Base-by-base conservation (phyloP, 1,284 basidiomycete genomes). In the Apiotrichum sp. region DNA sequence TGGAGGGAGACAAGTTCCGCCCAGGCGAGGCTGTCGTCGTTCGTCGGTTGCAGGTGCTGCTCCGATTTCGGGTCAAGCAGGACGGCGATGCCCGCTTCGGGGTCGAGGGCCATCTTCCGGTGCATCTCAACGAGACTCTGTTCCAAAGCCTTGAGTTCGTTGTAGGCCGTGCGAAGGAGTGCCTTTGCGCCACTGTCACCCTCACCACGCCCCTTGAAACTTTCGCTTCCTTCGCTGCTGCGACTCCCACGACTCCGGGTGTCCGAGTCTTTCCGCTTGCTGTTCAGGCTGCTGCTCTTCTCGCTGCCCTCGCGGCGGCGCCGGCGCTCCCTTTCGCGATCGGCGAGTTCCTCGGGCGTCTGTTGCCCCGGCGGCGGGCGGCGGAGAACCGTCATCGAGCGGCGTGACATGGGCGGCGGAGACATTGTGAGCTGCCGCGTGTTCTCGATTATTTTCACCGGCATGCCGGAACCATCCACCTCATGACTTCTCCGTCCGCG, bases 211-310 rank as follows among this genome's bases (percentile, higher is more conserved):
- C 77, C 70, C 65, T 74, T 76, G 45, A 78, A 67, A 59, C 73
- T 76, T 61, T 76, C 75, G 56, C 75, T 74, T 32, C 77, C 76
- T 52, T 79, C 77, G 51, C 72, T 74, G 50, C 72, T 73, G 45
- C 73, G 62, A 55, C 70, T 73, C 3, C 70, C 72, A 36, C 66
- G 66, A 40, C 70, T 72, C 44, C 62, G 67, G 9, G 64, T 62
- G 55, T 76, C 75, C 31, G 64, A 64, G 44, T 68, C 62, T 46
- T 65, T 65, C 39, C 64, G 60, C 31, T 57, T 58, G 14, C 55
- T 63, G 29, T 48, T 52, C 43, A 55, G 61, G 9, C 55, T 58
- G 51, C 62, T 69, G 10, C 68, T 68, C 42, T 70, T 63, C 57
- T 74, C 75, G 58, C 73, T 75, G 1, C 75, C 74, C 58, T 78